Evolutionary conservation across 2,329 filamentous ascomycete genomes (phyloP), one percentile per base, ranked within the genome.

Genomic region (Lecanosticta acicola): DNA sequence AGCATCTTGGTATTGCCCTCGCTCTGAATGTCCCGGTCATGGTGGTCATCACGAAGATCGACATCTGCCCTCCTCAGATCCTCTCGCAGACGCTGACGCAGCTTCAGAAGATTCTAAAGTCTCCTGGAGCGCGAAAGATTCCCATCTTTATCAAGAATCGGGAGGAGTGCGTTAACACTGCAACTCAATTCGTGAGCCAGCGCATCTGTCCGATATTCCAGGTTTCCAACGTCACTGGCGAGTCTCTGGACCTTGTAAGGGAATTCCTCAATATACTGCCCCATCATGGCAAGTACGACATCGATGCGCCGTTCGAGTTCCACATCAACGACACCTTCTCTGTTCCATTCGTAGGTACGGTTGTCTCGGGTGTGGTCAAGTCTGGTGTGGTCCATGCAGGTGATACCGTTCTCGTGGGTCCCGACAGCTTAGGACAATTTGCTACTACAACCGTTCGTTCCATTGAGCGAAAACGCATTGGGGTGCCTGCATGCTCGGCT

Each of bases 41-140:
- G 87, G 90, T 97, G 97, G 93, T 66, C 93, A 83, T 97, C 53
- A 98, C 91, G 67, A 98, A 97, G 73, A 95, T 96, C 55, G 93
- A 98, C 65, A 97, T 97, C 45, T 97, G 93, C 65, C 93, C 93
- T 17, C 89, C 91, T 1, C 86, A 97, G 55, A 96, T 98, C 60
- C 74, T 98, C 18, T 82, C 94, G 69, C 85, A 97, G 71, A 98
- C 93, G 17, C 82, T 97, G 37, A 85, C 82, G 9, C 91, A 97
- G 66, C 80, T 98, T 52, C 91, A 83, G 43, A 87, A 90, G 62
- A 96, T 98, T 41, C 76, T 98, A 55, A 95, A 95, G 67, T 94
- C 87, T 45, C 90, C 90, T 0, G 93, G 89, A 2, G 93, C 93
- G 3, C 79, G 87, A 32, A 98, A 98, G 69, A 94, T 98, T 32